Base-by-base conservation (phyloP, 805 yeast species). In the Saturnispora diversa region DNA sequence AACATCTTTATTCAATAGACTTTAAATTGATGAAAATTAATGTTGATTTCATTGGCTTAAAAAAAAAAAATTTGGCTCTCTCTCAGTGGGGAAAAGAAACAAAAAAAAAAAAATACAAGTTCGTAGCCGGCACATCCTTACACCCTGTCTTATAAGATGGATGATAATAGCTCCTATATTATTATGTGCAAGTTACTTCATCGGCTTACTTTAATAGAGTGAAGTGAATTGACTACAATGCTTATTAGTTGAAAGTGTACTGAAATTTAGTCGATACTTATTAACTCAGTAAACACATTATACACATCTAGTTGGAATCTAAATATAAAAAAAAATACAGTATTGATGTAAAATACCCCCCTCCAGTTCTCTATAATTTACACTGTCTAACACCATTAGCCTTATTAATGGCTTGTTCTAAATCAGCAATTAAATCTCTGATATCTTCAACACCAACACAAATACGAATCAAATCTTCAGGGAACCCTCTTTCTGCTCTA, bases 361-460 rank as follows among this genome's bases (percentile, higher is more conserved):
- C n/a, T n/a, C n/a, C n/a, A n/a, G n/a, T n/a, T n/a, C n/a, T n/a
- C 25, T 43, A 46, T 29, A 46, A 37, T 23, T 44, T 46, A 11
- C 44, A 40, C 13, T 31, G 28, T 23, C 41, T 25, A n/a, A 35
- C 42, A n/a, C 42, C 42, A 31, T 84, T 90, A 34, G 86, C 80
- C 51, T 67, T 70, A 38, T 71, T 59, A 49, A 87, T 67, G 4
- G 96, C 90, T 30, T 68, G 67, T 31, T 77, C 74, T 55, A 88
- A 70, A 54, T 88, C 97, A n/a, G 66, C 76, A 37, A 86, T 80
- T 56, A 88, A 68, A 57, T 88, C 97, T 44, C 75, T 80, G 29
- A 72, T 65, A 56, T 80, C 77, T 58, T 88, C 97, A 46, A 88
- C 88, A 44, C 97, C 97, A 38, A 88, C 80, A 58, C 96, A 88